Evolutionary conservation across 805 yeast genomes (phyloP), one percentile per base, ranked within the genome.

Genomic region (Aciculoconidium aculeatum): DNA sequence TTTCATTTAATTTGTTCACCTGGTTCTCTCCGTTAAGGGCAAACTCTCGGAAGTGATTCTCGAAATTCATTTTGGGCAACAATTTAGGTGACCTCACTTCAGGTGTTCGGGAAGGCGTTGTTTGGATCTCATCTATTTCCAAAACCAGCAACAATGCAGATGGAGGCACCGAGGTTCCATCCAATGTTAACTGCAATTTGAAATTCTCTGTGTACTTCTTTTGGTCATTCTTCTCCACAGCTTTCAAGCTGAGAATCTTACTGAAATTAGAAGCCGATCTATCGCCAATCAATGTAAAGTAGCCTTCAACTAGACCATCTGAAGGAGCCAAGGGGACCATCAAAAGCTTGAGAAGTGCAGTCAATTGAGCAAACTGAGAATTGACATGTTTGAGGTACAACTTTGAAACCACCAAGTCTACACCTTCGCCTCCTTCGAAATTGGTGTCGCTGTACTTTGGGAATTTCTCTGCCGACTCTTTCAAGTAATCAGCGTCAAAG

Each of bases 271-370:
- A 51, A 16, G 72, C 55, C 15, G 76, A 72, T 26, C 66, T 65
- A 53, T 85, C 95, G 6, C 78, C 78, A 29, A 85, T 65, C 9
- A 81, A 58, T 32, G 67, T 64, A 46, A 83, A 72, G 51, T 85
- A 85, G 45, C 67, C 74, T 26, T 74, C 70, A 2, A 82, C 75
- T 13, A 84, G 66, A 31, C 71, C 67, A n/a, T 63, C 71, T 12
- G 58, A 40, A 1, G 94, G 94, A n/a, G 72, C 67, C 5, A 65
- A 54, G 8, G 77, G 75, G 0, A 82, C 72, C 51, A 80, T 59
- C 17, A 86, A 51, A 3, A 85, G 71, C 46, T 82, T 81, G 34
- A 86, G 59, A n/a, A 86, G 53, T 2, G 72, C 62, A 43, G 83
- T 90, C 3, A 82, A 61, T 47, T 42, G 58, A 4, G 36, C 37